Percentiles rank a stretch among this genome's conserved stretches.
Conservation (phyloP, 1,139 yeast genomes). For the Pichia sp. region DNA sequence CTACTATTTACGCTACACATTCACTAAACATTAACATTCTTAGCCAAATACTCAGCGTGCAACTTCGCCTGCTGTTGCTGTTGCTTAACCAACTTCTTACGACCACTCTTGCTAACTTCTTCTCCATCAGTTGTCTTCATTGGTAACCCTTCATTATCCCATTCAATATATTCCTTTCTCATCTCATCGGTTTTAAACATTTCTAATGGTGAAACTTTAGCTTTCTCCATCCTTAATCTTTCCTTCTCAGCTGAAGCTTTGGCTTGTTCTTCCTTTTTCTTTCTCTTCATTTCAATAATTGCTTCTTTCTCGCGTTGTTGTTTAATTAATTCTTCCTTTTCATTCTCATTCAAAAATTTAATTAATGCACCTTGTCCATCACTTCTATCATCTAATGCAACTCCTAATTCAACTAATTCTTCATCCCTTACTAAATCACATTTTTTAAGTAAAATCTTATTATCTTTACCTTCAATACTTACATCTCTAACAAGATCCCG, state of each 20-base stretch:
- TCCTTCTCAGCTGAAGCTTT: slow-evolving; percentile 52
- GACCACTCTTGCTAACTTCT: slow-evolving; percentile 81
- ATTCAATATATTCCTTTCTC: slow-evolving; percentile 51
- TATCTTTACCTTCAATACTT: slow-evolving; percentile 62
- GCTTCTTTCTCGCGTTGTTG: slow-evolving; percentile 61
- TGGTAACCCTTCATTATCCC: slow-evolving; percentile 87
- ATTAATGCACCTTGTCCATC: slow-evolving; percentile 71
- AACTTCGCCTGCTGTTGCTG: slow-evolving; percentile 78
- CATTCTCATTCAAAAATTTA: slow-evolving; percentile 68
- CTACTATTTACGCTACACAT: too few relatives aligned
- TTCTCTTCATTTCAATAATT: slow-evolving; percentile 43
- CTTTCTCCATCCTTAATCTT: slow-evolving; percentile 59
- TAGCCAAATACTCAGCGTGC: slow-evolving; percentile 51
- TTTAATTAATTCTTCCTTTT: slow-evolving; percentile 55
- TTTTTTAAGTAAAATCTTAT: slow-evolving; percentile 46
- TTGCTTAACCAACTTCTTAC: slow-evolving; percentile 73
- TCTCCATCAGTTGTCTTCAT: slow-evolving; percentile 70
- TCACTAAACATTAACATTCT: too few relatives aligned
- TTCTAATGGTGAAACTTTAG: slow-evolving; percentile 63
- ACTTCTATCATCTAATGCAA: slow-evolving; percentile 83
- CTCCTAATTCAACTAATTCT: slow-evolving; percentile 68
- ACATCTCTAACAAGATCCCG: slow-evolving; percentile 72
- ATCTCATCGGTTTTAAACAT: slow-evolving; percentile 53
- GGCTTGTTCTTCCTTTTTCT: slow-evolving; percentile 39
- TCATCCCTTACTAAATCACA: slow-evolving; percentile 55